Evolutionary conservation across 129 eudicot species (phyloP).

Genomic region (Flaveria bidentis): DNA sequence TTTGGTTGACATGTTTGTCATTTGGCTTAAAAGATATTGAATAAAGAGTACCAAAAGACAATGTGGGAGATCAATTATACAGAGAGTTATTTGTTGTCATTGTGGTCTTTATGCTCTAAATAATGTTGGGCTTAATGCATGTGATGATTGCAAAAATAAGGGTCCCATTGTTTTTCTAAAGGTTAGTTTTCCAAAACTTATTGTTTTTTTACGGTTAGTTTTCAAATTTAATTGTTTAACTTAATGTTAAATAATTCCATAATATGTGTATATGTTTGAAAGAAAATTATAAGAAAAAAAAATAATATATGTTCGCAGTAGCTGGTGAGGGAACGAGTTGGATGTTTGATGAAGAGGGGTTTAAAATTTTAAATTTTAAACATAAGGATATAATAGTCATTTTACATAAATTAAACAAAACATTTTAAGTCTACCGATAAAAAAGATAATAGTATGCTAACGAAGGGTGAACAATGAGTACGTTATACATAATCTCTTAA

Average conservation of each 20-base stretch:
- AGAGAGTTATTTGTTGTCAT: slow-evolving; percentile 29
- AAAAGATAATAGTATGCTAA: too few species aligned
- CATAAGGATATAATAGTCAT: too few species aligned
- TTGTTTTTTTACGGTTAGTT: neutral
- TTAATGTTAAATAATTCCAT: neutral
- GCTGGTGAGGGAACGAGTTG: too few species aligned
- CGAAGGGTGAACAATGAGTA: too few species aligned
- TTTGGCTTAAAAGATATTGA: slow-evolving; percentile 22
- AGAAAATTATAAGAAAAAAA: too few species aligned
- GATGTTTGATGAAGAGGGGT: too few species aligned
- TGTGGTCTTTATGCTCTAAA: slow-evolving; percentile 26
- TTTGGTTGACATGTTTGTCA: slow-evolving; percentile 33
- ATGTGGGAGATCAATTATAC: slow-evolving; percentile 32
- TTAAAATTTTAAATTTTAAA: too few species aligned
- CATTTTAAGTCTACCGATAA: too few species aligned
- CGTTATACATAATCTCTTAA: too few species aligned
- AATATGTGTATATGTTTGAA: neutral
- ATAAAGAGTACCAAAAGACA: slow-evolving; percentile 19
- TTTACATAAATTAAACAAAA: too few species aligned
- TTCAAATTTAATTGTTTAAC: neutral
- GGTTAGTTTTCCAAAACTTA: neutral
- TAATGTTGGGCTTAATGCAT: slow-evolving; percentile 23
- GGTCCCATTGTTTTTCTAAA: slow-evolving; percentile 14
- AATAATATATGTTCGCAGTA: too few species aligned
- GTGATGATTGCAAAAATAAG: slow-evolving; percentile 28